These are phyloP conservation scores for Aspergillus sp. DNA, from an alignment of 2,329 filamentous ascomycete genomes.

Conservation along the genomic window DNA sequence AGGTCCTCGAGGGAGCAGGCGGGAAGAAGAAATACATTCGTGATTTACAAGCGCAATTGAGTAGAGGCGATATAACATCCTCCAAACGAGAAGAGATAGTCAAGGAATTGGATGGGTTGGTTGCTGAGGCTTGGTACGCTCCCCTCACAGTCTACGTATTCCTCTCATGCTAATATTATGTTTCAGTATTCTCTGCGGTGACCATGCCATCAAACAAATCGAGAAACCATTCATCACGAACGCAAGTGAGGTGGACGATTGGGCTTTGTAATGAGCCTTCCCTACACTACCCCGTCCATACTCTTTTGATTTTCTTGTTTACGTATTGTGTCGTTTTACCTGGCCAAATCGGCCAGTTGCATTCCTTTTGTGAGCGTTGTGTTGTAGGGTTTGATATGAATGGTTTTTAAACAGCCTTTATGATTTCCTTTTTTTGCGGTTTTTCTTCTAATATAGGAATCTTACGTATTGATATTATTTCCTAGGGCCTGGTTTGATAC, in stretches of 20 bases:
- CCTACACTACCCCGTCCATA: background rate
- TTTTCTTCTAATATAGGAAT: too few relatives aligned
- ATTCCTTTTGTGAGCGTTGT: too few relatives aligned
- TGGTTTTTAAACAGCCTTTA: too few relatives aligned
- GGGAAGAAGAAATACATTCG: conserved; percentile 74
- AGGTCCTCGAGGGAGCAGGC: conserved; percentile 77
- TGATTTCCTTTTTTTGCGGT: too few relatives aligned
- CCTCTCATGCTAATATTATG: conserved; percentile 17
- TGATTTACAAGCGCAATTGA: conserved; percentile 80
- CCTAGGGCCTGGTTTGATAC: too few relatives aligned
- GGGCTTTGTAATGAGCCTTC: conserved; percentile 58
- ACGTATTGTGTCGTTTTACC: background rate
- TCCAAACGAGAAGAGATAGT: conserved; percentile 75
- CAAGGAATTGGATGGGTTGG: conserved; percentile 82
- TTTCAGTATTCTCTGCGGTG: conserved; percentile 80
- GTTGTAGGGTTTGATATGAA: too few relatives aligned
- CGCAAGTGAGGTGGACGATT: conserved; percentile 72
- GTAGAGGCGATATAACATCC: conserved; percentile 66
- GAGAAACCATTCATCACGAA: conserved; percentile 83
- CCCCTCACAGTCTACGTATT: background rate
- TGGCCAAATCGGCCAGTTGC: too few relatives aligned
- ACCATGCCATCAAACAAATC: conserved; percentile 89
- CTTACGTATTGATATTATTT: too few relatives aligned
- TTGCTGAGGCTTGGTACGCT: conserved; percentile 80
- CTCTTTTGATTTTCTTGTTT: background rate